Evolutionary conservation across 2,329 filamentous ascomycete genomes (phyloP).

Genomic region (Chrysoporthe puriensis): DNA sequence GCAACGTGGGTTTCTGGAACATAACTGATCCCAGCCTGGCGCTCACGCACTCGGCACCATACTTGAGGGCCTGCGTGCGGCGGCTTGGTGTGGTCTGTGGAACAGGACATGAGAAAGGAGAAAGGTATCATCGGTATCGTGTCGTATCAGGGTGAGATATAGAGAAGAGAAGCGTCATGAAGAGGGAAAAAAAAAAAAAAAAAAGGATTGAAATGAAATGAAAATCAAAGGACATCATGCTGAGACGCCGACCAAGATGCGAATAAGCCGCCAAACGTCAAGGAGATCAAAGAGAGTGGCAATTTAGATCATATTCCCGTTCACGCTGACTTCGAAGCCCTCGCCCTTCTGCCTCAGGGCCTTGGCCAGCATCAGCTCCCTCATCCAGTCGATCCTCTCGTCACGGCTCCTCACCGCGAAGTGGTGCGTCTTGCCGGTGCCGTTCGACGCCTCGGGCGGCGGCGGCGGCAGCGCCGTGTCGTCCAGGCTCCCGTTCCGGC

Average conservation of each 20-base stretch:
- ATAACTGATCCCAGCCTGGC: background rate
- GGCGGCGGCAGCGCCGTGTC: slow-evolving; percentile 33
- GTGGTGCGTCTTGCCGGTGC: slow-evolving; percentile 83
- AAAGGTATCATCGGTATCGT: slow-evolving; percentile 31
- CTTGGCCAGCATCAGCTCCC: slow-evolving; percentile 89
- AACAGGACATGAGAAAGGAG: slow-evolving; percentile 5
- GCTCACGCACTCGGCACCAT: slow-evolving; percentile 10
- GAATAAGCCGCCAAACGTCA: slow-evolving; percentile 13
- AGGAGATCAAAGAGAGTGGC: slow-evolving; percentile 4
- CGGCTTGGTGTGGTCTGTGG: background rate
- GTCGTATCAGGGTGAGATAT: slow-evolving; percentile 26
- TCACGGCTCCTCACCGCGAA: slow-evolving; percentile 88
- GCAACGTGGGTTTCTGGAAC: background rate
- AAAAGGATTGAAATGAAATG: slow-evolving; percentile 14
- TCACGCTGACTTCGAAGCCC: slow-evolving; percentile 81
- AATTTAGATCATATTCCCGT: slow-evolving; percentile 72
- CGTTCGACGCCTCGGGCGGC: slow-evolving; percentile 55
- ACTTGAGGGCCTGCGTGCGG: slow-evolving; percentile 15
- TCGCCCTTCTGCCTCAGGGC: slow-evolving; percentile 82
- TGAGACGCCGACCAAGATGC: slow-evolving; percentile 23
- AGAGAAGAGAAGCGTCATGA: slow-evolving; percentile 14
- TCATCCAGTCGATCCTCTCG: slow-evolving; percentile 96
- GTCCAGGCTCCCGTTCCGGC: slow-evolving; percentile 30
- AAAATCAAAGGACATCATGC: slow-evolving; percentile 25
- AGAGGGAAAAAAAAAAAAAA: background rate